phyloP scores from a whole-genome alignment of 177 flowering plant species.

The Telopea speciosissima region DNA sequence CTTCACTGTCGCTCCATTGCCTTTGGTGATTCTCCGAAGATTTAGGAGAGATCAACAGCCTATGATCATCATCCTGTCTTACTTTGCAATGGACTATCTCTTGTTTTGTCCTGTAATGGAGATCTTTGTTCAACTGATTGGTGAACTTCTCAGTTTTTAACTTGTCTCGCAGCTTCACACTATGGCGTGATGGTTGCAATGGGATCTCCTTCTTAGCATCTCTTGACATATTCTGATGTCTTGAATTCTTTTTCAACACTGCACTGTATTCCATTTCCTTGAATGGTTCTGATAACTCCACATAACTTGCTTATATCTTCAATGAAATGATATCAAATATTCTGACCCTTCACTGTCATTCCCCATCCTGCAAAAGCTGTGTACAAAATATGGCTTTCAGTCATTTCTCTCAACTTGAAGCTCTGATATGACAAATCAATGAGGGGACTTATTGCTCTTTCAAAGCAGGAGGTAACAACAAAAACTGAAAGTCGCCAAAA shows the following conservation, averaged over 20 bases:
- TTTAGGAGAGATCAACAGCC: conserved; percentile 16
- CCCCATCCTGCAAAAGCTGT: conserved; percentile 2
- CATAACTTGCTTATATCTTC: conserved; percentile 11
- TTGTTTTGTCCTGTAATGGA: neutral
- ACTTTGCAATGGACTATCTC: neutral
- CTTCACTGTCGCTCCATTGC: conserved; percentile 17
- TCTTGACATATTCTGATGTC: conserved; percentile 21
- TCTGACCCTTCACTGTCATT: neutral
- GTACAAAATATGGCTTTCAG: neutral
- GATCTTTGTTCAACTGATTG: conserved; percentile 12
- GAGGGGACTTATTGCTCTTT: neutral
- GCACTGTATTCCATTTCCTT: conserved; percentile 18
- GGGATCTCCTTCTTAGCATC: conserved; percentile 20
- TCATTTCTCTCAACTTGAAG: neutral
- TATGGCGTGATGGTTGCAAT: conserved; percentile 13
- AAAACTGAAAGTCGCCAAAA: neutral
- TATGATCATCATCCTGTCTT: conserved; percentile 5
- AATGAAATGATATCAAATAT: conserved; percentile 13
- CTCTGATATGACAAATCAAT: neutral
- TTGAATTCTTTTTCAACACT: conserved; percentile 24
- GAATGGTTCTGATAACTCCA: conserved; percentile 8
- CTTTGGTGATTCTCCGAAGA: conserved; percentile 19
- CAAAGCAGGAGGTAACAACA: neutral
- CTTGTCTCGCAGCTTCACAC: conserved; percentile 27
- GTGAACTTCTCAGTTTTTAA: conserved; percentile 20